A percentile compares a stretch with the other conserved stretches of the same genome.
Conservation (phyloP, 2,329 filamentous ascomycete genomes). For the Sodiomyces alkalinus region DNA sequence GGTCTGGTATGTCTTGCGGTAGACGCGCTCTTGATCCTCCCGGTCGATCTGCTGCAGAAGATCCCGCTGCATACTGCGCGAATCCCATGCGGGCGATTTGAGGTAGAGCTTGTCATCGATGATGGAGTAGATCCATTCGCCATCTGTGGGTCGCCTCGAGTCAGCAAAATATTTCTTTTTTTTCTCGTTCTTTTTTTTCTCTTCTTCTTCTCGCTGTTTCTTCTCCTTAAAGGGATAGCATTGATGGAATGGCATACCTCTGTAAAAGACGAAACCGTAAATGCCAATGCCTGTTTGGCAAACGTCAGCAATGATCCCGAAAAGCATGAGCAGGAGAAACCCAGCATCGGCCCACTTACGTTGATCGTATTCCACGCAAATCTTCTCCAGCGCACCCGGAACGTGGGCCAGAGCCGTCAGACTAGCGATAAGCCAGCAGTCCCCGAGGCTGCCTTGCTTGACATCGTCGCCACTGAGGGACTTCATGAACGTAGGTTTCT, state of each 20-base stretch:
- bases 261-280: conserved; percentile 79
- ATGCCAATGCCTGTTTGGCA: conserved; percentile 62
- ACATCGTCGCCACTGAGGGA: conserved; percentile 58
- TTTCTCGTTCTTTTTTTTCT: too few relatives aligned
- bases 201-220: too few relatives aligned
- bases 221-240: too few relatives aligned
- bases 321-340: too few relatives aligned
- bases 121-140: conserved; percentile 84
- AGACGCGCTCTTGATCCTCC: conserved; percentile 55
- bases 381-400: conserved; percentile 50
- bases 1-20: conserved; percentile 55
- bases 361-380: conserved; percentile 62
- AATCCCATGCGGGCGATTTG: conserved; percentile 69
- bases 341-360: conserved; percentile 24
- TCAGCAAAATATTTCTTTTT: conserved; percentile 11
- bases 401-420: conserved; percentile 65
- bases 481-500: conserved; percentile 52
- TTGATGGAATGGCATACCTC: conserved; percentile 40
- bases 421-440: conserved; percentile 73
- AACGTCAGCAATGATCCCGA: too few relatives aligned
- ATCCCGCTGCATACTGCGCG: conserved; percentile 58
- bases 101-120: conserved; percentile 85
- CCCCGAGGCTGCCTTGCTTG: conserved; percentile 62
- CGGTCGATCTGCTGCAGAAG: conserved; percentile 62
- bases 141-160: conserved; percentile 39